Conservation (phyloP, 495 filamentous ascomycete genomes). For the Jackrogersella multiformis region DNA sequence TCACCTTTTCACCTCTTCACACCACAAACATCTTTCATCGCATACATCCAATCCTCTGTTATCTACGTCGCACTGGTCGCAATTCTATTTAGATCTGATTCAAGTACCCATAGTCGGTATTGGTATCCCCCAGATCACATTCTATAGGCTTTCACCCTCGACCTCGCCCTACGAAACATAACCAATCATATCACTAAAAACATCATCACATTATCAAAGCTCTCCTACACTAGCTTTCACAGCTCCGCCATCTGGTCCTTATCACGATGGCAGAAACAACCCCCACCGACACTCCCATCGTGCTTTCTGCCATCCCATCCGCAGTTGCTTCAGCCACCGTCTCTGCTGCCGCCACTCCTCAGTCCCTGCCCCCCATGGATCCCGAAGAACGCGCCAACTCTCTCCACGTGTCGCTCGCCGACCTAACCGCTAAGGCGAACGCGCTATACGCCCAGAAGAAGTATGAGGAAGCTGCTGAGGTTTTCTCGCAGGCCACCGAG, state of each 20-base stretch:
- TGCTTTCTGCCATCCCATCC: constrained; percentile 40
- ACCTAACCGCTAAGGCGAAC: constrained; percentile 64
- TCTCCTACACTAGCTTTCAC: background rate
- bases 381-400: constrained; percentile 55
- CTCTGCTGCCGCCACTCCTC: constrained; percentile 42
- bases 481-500: constrained; percentile 87
- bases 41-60: constrained; percentile 5
- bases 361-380: constrained; percentile 46
- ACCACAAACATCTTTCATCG: constrained; percentile 1
- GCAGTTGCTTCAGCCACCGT: constrained; percentile 37
- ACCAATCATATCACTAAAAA: constrained; percentile 1
- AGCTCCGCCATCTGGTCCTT: background rate
- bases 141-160: background rate
- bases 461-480: constrained; percentile 81
- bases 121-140: background rate
- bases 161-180: background rate
- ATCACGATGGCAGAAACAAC: constrained; percentile 45
- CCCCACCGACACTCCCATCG: constrained; percentile 39
- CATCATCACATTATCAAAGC: constrained; percentile 4
- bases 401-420: constrained; percentile 65
- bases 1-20: constrained; percentile 27
- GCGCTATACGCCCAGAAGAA: constrained; percentile 82
- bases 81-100: background rate
- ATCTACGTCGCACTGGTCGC: constrained; percentile 3
- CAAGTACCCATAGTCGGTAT: constrained; percentile 2